Percentiles rank a stretch among this genome's conserved stretches.
Conservation (phyloP, 2,329 filamentous ascomycete genomes). For the Albophoma yamanashiensis region DNA sequence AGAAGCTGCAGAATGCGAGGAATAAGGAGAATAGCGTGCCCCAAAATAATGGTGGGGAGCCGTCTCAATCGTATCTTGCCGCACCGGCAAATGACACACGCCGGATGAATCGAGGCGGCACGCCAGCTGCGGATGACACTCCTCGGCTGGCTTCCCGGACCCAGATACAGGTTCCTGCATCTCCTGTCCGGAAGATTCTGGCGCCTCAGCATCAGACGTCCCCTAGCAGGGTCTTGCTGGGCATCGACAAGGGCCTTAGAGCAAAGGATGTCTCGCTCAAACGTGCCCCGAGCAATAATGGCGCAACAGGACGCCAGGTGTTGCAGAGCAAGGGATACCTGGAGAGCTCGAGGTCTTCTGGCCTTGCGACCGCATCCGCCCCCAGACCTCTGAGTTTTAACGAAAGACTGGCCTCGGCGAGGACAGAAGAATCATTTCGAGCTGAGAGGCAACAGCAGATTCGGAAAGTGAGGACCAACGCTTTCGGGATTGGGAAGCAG, state of each 20-base stretch:
- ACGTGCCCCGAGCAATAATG: constrained; percentile 46
- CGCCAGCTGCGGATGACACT: constrained; percentile 12
- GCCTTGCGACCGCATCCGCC: constrained; percentile 10
- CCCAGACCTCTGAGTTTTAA: constrained; percentile 57
- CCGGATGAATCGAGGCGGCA: constrained; percentile 14
- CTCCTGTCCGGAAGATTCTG: constrained; percentile 53
- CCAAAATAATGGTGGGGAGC: constrained; percentile 10
- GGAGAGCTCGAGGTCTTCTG: constrained; percentile 30
- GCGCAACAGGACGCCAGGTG: constrained; percentile 8
- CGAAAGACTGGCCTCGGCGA: constrained; percentile 68
- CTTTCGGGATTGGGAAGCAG: constrained; percentile 45
- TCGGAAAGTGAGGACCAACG: constrained; percentile 39
- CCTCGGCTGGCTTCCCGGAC: constrained; percentile 12
- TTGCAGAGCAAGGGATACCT: constrained; percentile 27
- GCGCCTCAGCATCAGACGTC: constrained; percentile 50
- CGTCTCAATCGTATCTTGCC: constrained; percentile 8
- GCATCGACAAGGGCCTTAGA: constrained; percentile 80
- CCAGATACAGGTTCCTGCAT: constrained; percentile 62
- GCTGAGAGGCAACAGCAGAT: constrained; percentile 42
- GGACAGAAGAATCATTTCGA: constrained; percentile 40
- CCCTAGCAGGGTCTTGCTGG: constrained; percentile 68
- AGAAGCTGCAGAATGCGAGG: constrained; percentile 61
- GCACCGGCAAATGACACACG: constrained; percentile 10
- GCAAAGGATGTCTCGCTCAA: constrained; percentile 79
- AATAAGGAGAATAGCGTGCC: constrained; percentile 8